Conservation (phyloP, 495 filamentous ascomycete species). For the Aspergillus affinis region DNA sequence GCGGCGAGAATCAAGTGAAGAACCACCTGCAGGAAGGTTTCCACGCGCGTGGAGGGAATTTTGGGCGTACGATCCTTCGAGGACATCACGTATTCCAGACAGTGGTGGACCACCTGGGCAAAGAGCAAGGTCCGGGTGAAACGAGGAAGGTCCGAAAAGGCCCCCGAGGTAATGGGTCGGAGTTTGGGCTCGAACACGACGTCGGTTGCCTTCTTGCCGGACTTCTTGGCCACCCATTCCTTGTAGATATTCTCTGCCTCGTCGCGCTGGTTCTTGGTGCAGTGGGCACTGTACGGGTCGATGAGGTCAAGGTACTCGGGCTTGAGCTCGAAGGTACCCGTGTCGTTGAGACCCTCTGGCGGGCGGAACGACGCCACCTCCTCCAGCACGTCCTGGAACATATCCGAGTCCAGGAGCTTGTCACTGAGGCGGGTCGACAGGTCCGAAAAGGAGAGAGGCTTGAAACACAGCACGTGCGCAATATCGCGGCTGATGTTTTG, state of each 20-base stretch:
- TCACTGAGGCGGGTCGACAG: conserved; percentile 68
- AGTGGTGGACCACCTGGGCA: conserved; percentile 86
- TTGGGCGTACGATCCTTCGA: conserved; percentile 62
- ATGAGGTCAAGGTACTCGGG: conserved; percentile 78
- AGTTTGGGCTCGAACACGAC: conserved; percentile 93
- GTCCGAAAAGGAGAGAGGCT: conserved; percentile 90
- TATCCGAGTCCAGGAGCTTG: conserved; percentile 62
- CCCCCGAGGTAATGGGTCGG: conserved; percentile 70
- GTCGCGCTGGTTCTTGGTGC: conserved; percentile 94
- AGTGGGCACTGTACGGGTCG: conserved; percentile 93
- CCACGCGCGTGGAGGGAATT: conserved; percentile 77
- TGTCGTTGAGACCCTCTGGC: conserved; percentile 88
- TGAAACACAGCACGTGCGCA: conserved; percentile 92
- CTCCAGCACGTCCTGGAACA: conserved; percentile 82
- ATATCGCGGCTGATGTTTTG: conserved; percentile 83
- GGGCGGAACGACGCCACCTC: conserved; percentile 86
- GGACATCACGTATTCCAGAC: conserved; percentile 71
- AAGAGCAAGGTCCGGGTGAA: conserved; percentile 86
- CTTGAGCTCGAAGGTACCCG: conserved; percentile 91
- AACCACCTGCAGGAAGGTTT: conserved; percentile 88
- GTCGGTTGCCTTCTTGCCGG: conserved; percentile 74
- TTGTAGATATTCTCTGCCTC: conserved; percentile 89
- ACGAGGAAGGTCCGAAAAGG: conserved; percentile 68
- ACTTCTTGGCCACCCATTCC: conserved; percentile 82
- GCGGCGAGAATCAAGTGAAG: conserved; percentile 84